Base-by-base conservation (phyloP, 768 basidiomycete species). In the Tylopilus felleus region DNA sequence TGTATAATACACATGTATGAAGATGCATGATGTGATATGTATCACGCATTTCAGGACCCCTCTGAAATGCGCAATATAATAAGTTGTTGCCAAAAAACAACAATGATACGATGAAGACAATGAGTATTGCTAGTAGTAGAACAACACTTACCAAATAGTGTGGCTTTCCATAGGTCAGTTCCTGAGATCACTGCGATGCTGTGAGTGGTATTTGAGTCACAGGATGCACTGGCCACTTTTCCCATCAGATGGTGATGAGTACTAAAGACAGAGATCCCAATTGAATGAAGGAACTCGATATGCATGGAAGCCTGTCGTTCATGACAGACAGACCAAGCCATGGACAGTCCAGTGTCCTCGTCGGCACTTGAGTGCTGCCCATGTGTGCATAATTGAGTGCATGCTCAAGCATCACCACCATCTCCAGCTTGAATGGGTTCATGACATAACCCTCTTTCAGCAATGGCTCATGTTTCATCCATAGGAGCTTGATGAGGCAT, bases 231-330 rank as follows among this genome's bases (percentile, higher is more conserved):
- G 54, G 57, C 55, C 57, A 59, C 4, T 38, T 46, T 1, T 47
- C 46, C 0, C 8, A 21, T 1, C 38, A 9, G 1, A 58, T 27
- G 2, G 5, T 1, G 0, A 58, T 6, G 1, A 46, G 28, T 0
- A 53, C 49, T 0, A 33, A 17, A 28, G 17, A 58, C 7, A 5
- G 38, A 8, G 29, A 29, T 0, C 53, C 57, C 1, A 1, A 5
- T 0, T 10, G 48, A 8, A 58, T 47, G 36, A 56, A 55, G 0
- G 33, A 8, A 1, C 2, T 22, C 1, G 41, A 38, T 7, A 57
- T 40, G 29, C 56, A 57, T 8, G 56, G 52, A 0, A 57, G 38
- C 0, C 57, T 45, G 25, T 58, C 49, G 28, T 55, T 45, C 10
- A 58, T 13, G 1, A 58, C 48, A 0, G 48, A 45, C 1, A 58